Conservation (phyloP, 2,329 filamentous ascomycete species). For the Neofusicoccum parvum region DNA sequence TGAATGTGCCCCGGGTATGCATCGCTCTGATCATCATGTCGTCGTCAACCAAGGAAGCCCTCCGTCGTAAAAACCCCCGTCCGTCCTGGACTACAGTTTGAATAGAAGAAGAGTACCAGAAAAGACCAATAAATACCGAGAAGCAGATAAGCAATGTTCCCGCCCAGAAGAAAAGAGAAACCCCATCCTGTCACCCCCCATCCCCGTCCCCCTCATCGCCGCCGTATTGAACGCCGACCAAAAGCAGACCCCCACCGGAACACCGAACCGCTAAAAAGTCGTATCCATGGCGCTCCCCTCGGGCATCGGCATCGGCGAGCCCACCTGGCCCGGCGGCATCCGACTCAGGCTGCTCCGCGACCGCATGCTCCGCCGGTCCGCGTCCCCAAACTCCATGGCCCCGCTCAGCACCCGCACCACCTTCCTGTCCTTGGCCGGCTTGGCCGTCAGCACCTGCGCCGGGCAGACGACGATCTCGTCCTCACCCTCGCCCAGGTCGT, state of each 20-base stretch:
- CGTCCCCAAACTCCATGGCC: constrained; percentile 49
- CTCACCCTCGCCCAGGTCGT: constrained; percentile 82
- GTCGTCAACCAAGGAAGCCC: no score
- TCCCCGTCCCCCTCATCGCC: neutral
- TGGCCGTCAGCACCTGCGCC: constrained; percentile 84
- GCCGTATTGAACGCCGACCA: neutral
- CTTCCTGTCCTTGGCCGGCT: constrained; percentile 47
- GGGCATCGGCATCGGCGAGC: neutral
- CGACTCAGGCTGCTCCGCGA: neutral
- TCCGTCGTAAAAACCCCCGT: no score
- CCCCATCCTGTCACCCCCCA: no score
- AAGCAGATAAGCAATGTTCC: neutral
- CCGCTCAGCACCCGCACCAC: constrained; percentile 53
- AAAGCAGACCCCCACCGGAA: constrained; percentile 14
- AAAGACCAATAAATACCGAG: neutral
- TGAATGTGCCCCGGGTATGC: no score
- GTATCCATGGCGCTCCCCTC: constrained; percentile 4
- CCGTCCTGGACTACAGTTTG: neutral
- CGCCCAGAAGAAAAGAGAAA: no score
- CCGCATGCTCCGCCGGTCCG: neutral
- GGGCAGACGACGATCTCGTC: constrained; percentile 95
- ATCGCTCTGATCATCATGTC: no score
- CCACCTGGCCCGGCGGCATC: neutral
- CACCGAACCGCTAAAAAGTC: constrained; percentile 16
- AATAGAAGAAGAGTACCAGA: neutral